Evolutionary conservation across 2,329 filamentous ascomycete species (phyloP), one percentile per base, ranked within the genome.

Genomic region (Neonectria punicea): DNA sequence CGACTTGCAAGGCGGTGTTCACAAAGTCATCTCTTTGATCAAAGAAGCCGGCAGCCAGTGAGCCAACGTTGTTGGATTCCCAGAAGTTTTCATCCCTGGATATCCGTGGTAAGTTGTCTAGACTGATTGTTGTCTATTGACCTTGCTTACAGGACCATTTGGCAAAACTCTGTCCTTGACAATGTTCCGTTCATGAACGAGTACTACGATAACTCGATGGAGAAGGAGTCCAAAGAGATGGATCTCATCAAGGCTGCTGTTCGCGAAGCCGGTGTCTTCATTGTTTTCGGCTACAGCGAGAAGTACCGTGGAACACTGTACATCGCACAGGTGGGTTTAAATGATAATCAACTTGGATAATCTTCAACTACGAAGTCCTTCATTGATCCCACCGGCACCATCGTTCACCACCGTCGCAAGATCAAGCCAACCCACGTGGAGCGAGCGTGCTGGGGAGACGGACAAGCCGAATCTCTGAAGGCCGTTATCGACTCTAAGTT

Each of bases 381-480:
- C 32, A 82, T 86, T 53, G 77, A 73, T 4, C 67, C 75, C 0
- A 73, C 78, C 13, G 83, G 83, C 9, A 76, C 80, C 25, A 66
- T 85, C 18, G 67, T 77, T 10, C 69, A 77, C 8, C 76, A 80
- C 53, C 80, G 83, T 1, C 80, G 83, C 28, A 86, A 87, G 74
- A 78, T 86, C 67, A 86, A 86, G 73, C 80, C 84, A 0, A 86
- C 83, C 0, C 83, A 86, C 50, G 81, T 86, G 70, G 84, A 86
- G 73, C 77, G 82, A 1, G 82, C 81, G 7, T 70, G 85, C 43
- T 86, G 80, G 50, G 84, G 84, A 5, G 84, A 86, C 47, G 80
- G 80, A 0, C 74, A 75, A 0, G 81, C 77, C 1, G 73, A 79
- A 2, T 79, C 76, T 13, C 72, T 85, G 7, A 65, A 72, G 9